phyloP scores from a whole-genome alignment of 1,139 yeast genomes.

The Casaregolazyma suthepensis region DNA sequence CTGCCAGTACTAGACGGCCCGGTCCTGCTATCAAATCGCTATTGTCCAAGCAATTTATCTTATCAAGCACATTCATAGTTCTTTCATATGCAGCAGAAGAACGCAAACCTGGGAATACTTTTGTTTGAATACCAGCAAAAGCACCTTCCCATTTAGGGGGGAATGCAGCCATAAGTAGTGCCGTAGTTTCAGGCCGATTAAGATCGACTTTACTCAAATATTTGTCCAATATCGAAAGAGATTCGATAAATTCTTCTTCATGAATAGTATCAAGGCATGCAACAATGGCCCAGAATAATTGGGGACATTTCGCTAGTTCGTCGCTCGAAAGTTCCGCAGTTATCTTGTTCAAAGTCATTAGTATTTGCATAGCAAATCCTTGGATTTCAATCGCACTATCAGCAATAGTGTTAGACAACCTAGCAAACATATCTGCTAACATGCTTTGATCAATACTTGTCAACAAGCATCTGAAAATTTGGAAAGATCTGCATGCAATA shows the following conservation, averaged over 20 bases:
- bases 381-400: conserved; percentile 87
- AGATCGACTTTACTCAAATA: conserved; percentile 82
- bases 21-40: conserved; percentile 76
- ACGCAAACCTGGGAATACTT: conserved; percentile 73
- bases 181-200: conserved; percentile 79
- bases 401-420: conserved; percentile 87
- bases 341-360: conserved; percentile 90
- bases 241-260: conserved; percentile 89
- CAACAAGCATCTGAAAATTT: conserved; percentile 75
- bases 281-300: conserved; percentile 90
- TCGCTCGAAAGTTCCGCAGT: conserved; percentile 78
- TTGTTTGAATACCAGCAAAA: conserved; percentile 80
- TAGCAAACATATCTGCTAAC: conserved; percentile 90
- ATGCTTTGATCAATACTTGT: conserved; percentile 77
- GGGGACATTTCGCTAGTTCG: conserved; percentile 81
- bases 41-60: conserved; percentile 58
- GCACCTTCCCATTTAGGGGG: conserved; percentile 96
- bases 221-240: conserved; percentile 71
- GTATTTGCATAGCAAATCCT: conserved; percentile 94
- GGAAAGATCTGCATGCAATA: conserved; percentile 94
- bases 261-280: conserved; percentile 88
- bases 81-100: conserved; percentile 78
- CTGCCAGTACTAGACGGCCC: conserved; percentile 60
- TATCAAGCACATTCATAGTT: conserved; percentile 66
- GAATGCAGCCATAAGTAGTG: conserved; percentile 74